Conservation (phyloP, 164 flowering plant species). For the Dillenia suffruticosa region DNA sequence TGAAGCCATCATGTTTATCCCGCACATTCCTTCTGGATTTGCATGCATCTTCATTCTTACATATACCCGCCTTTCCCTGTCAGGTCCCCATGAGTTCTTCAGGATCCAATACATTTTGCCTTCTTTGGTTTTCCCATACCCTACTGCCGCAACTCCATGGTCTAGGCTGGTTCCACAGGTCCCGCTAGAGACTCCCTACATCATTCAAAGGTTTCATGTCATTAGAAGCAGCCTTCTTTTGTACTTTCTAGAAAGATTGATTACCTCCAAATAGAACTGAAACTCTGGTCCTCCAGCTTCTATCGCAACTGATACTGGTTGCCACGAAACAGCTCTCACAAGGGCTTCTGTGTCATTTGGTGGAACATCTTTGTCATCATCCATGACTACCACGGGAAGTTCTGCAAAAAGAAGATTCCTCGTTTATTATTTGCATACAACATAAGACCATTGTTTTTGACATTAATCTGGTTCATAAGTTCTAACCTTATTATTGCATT, state of each 20-base stretch:
- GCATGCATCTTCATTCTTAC: conserved; percentile 16
- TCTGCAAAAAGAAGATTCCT: conserved; percentile 14
- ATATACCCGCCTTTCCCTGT: conserved; percentile 28
- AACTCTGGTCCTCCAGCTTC: conserved; percentile 30
- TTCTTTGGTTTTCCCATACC: conserved; percentile 23
- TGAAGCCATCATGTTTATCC: conserved; percentile 26
- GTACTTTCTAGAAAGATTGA: neutral
- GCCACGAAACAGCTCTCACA: conserved; percentile 25
- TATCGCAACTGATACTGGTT: conserved; percentile 32
- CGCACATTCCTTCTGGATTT: conserved; percentile 23
- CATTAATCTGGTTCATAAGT: neutral
- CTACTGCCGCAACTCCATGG: conserved; percentile 31
- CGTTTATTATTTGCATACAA: neutral
- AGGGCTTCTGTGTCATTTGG: conserved; percentile 19
- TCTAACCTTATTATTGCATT: conserved; percentile 11
- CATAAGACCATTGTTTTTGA: neutral
- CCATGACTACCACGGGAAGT: conserved; percentile 16
- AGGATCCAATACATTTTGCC: conserved; percentile 26
- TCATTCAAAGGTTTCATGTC: no score
- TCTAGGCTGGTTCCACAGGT: conserved; percentile 23
- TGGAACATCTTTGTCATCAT: conserved; percentile 28
- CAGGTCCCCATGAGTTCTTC: conserved; percentile 36
- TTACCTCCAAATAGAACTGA: conserved; percentile 27
- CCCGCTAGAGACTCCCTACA: conserved; percentile 29
- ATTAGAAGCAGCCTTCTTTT: no score